Evolutionary conservation across 1,139 yeast genomes (phyloP), one percentile per base, ranked within the genome.

Genomic region (Geotrichum cucujoidarum): DNA sequence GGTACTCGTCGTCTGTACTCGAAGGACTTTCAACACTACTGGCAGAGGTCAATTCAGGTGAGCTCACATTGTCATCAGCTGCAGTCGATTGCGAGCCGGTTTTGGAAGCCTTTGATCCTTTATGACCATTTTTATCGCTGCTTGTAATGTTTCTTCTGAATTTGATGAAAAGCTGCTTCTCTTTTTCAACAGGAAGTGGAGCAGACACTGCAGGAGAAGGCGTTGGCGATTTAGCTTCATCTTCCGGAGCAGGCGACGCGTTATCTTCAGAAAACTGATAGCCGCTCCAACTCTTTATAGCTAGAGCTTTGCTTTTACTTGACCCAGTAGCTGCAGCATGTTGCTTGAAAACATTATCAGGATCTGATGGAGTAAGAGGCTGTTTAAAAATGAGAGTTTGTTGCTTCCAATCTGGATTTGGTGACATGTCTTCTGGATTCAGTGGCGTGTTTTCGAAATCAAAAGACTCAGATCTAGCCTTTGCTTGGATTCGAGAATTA

Each of bases 351-450:
- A 37, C 32, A 25, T 37, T 37, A 25, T 37, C 40, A n/a, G 40
- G 40, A n/a, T 37, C 40, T 4, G 40, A 25, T 11, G 40, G 40
- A 24, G 40, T 37, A 17, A 37, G 14, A n/a, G 40, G 40, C 20
- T 37, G 40, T 25, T 37, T 37, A 14, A 37, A 37, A 37, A 37
- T 18, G 8, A 37, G 30, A 25, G 31, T 22, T 25, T 37, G 40
- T 8, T 18, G 21, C 24, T 27, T 25, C 40, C 40, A 37, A 11
- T 37, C 40, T 24, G 18, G 31, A 25, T 25, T 25, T 2, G 40
- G 14, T 24, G 40, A 32, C 3, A 37, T 24, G 6, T 37, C 40
- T 11, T 37, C 40, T n/a, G 25, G 13, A 25, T 20, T 37, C 20
- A n/a, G 11, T 14, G 32, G 14, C 6, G 40, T 10, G 14, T 37